A percentile compares a stretch with the other conserved stretches of the same genome.
phyloP scores from a whole-genome alignment of 345 rosid species.

The Arabidopsis suecica region DNA sequence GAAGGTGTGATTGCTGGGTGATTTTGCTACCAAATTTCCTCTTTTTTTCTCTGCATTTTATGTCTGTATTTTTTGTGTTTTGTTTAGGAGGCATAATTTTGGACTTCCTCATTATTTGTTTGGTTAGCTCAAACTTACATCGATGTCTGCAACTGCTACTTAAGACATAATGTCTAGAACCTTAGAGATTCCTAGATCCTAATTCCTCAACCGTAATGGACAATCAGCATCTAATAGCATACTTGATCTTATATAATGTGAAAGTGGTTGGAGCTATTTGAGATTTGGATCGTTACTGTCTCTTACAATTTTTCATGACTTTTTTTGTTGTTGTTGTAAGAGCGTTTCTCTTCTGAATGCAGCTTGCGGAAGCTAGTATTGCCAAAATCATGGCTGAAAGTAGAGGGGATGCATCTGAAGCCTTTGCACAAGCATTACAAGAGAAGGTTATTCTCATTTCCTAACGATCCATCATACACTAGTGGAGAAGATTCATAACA shows the following conservation, averaged over 20 bases:
- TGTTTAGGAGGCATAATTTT: neutral
- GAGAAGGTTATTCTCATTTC: slow-evolving; percentile 66
- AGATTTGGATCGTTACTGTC: slow-evolving; percentile 12
- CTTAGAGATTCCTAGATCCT: neutral
- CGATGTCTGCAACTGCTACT: neutral
- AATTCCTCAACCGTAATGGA: neutral
- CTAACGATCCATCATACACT: slow-evolving; percentile 26
- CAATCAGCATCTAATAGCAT: slow-evolving; percentile 15
- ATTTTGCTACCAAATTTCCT: slow-evolving; percentile 19
- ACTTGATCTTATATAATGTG: slow-evolving; percentile 6
- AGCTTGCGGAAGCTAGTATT: slow-evolving; percentile 50
- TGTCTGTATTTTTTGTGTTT: neutral
- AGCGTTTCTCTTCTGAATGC: slow-evolving; percentile 38
- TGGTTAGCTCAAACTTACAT: slow-evolving; percentile 10
- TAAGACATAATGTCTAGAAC: neutral
- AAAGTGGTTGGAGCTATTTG: slow-evolving; percentile 25
- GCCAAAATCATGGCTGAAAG: slow-evolving; percentile 35
- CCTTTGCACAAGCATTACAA: slow-evolving; percentile 77
- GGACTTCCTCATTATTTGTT: neutral
- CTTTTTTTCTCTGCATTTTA: slow-evolving; percentile 6
- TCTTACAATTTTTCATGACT: slow-evolving; percentile 8
- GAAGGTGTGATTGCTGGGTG: slow-evolving; percentile 49
- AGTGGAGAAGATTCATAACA: neutral
- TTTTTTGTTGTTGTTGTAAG: neutral
- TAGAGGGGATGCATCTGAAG: slow-evolving; percentile 56